Percentiles rank a stretch among this genome's conserved stretches.
Conservation (phyloP, 352 stramenopile genomes). For the Pythium brassicae region DNA sequence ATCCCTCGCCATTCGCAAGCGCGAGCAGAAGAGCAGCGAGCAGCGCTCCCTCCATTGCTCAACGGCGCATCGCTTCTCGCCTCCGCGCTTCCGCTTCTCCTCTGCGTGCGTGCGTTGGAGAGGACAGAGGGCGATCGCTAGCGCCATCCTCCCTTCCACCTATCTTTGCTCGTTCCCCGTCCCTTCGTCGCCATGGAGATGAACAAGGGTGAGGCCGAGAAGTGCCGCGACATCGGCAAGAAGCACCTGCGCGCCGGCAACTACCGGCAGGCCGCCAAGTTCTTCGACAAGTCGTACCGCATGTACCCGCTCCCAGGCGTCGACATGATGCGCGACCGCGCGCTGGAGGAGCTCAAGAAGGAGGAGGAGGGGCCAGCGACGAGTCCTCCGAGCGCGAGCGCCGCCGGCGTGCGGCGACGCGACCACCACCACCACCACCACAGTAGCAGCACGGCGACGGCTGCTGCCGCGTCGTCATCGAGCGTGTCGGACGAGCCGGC, state of each 20-base stretch:
- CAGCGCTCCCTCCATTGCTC: no score
- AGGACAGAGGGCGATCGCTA: no score
- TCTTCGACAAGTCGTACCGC: slow-evolving; percentile 90
- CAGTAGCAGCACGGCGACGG: neutral
- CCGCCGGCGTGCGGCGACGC: slow-evolving; percentile 25
- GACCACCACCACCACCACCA: no score
- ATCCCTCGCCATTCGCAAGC: no score
- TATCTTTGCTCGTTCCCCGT: neutral
- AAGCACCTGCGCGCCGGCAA: slow-evolving; percentile 82
- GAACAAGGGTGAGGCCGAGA: slow-evolving; percentile 91
- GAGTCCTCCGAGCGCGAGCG: slow-evolving; percentile 1
- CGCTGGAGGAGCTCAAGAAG: slow-evolving; percentile 45
- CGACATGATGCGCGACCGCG: slow-evolving; percentile 73
- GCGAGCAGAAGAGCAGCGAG: no score
- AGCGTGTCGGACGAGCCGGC: slow-evolving; percentile 30
- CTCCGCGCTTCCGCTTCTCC: no score
- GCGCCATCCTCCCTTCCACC: neutral
- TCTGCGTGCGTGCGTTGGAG: no score
- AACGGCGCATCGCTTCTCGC: no score
- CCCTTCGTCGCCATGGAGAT: slow-evolving; percentile 67
- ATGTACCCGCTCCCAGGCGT: slow-evolving; percentile 87
- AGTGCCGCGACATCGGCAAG: slow-evolving; percentile 89
- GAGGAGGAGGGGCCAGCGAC: slow-evolving; percentile 26
- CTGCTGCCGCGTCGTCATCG: neutral
- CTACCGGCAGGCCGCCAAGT: slow-evolving; percentile 88